Percentiles rank a stretch among this genome's conserved stretches.
These are phyloP conservation scores for Talaromyces sp. DNA, from an alignment of 2,329 filamentous ascomycete species.

Conservation along the genomic window DNA sequence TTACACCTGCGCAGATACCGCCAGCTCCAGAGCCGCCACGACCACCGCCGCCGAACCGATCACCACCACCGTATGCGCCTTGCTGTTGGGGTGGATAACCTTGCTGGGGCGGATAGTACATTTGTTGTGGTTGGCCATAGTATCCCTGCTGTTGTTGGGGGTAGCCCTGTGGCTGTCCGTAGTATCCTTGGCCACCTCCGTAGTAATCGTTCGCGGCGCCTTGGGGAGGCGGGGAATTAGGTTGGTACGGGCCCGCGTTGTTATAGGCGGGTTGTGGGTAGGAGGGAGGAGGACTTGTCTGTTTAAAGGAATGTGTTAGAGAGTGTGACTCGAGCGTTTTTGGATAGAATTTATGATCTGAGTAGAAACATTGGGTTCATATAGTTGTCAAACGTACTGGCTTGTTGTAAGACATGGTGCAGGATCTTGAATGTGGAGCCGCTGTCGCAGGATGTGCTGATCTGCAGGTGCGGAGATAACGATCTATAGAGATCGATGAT, in stretches of 20 bases:
- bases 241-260: constrained; percentile 32
- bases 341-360: no score
- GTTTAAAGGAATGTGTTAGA: background rate
- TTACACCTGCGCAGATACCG: constrained; percentile 51
- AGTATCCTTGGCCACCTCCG: constrained; percentile 29
- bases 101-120: constrained; percentile 35
- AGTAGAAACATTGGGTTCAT: background rate
- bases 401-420: constrained; percentile 37
- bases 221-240: constrained; percentile 29
- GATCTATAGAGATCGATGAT: background rate
- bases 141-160: constrained; percentile 30
- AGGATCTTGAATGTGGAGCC: constrained; percentile 9
- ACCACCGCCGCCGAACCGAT: constrained; percentile 26
- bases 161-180: constrained; percentile 13
- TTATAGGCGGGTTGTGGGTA: constrained; percentile 38
- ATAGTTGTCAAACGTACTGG: constrained; percentile 26
- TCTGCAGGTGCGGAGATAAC: background rate
- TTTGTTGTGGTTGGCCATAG: constrained; percentile 26
- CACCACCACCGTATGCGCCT: constrained; percentile 5
- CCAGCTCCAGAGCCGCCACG: constrained; percentile 29
- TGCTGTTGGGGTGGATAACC: constrained; percentile 35
- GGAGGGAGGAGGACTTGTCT: constrained; percentile 42
- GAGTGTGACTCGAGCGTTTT: background rate
- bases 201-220: constrained; percentile 40
- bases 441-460: constrained; percentile 5